These are phyloP conservation scores for Cydonia oblonga DNA, from an alignment of 331 rosid species.

Conservation along the genomic window DNA sequence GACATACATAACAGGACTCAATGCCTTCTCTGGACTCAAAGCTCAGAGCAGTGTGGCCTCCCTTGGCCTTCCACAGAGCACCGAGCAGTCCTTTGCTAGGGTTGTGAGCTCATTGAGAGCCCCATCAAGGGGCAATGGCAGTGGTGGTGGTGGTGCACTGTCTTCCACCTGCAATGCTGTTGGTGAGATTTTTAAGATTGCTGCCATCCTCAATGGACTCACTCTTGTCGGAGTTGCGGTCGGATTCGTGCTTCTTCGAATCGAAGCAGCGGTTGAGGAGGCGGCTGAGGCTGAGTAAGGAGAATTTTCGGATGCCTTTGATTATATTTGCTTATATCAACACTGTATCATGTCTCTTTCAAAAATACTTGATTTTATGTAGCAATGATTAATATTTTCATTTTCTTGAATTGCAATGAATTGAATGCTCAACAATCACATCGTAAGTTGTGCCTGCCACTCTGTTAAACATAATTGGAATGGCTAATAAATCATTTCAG, in stretches of 20 bases:
- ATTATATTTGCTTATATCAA: not conserved
- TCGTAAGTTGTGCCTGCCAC: too few species aligned
- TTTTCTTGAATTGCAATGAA: constrained; percentile 5
- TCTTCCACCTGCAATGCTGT: constrained; percentile 61
- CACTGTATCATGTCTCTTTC: not conserved
- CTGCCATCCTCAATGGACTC: constrained; percentile 57
- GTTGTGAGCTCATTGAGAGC: constrained; percentile 49
- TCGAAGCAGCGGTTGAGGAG: constrained; percentile 66
- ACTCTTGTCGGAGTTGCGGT: constrained; percentile 71
- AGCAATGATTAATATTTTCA: constrained; percentile 3
- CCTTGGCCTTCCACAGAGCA: constrained; percentile 33
- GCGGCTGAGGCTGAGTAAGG: constrained; percentile 31
- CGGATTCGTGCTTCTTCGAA: constrained; percentile 74
- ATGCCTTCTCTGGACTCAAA: constrained; percentile 51
- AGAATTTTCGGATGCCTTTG: not conserved
- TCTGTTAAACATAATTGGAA: too few species aligned
- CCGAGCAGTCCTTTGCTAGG: constrained; percentile 55
- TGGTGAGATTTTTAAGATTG: constrained; percentile 74
- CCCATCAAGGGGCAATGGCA: constrained; percentile 34
- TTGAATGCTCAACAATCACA: not conserved
- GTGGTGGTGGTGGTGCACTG: constrained; percentile 41
- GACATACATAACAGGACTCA: constrained; percentile 35
- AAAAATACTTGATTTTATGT: constrained; percentile 20
- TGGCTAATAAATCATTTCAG: too few species aligned
- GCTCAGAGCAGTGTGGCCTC: constrained; percentile 50